A percentile compares a stretch with the other conserved stretches of the same genome.
Conservation (phyloP, 257 asterid genomes). For the Gentiana macrophylla region DNA sequence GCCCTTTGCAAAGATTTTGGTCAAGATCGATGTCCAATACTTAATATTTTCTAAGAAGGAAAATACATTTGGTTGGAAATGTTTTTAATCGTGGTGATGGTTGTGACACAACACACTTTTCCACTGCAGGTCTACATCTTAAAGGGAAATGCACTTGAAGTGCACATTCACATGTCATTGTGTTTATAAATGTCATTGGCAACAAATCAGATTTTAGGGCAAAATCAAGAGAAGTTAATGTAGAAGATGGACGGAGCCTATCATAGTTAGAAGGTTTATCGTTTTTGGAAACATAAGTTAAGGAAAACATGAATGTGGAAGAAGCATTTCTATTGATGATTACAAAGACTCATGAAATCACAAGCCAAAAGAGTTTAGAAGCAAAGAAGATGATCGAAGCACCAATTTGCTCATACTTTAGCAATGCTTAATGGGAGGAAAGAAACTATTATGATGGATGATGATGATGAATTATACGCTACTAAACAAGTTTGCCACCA, state of each 20-base stretch:
- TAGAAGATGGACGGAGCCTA: slow-evolving; percentile 62
- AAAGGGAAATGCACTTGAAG: too few relatives aligned
- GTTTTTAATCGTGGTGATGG: too few relatives aligned
- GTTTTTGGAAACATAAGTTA: slow-evolving; percentile 82
- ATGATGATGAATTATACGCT: slow-evolving; percentile 67
- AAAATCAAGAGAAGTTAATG: slow-evolving; percentile 40
- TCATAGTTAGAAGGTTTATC: slow-evolving; percentile 56
- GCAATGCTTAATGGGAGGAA: slow-evolving; percentile 32
- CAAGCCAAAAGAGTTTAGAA: slow-evolving; percentile 45
- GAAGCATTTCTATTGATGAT: slow-evolving; percentile 75
- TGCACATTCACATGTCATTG: too few relatives aligned
- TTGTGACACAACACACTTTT: too few relatives aligned
- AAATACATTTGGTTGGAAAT: too few relatives aligned
- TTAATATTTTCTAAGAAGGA: too few relatives aligned
- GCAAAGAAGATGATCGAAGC: too few relatives aligned
- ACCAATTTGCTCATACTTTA: slow-evolving; percentile 1
- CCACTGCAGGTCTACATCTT: too few relatives aligned
- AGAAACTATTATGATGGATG: slow-evolving; percentile 48
- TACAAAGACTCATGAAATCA: slow-evolving; percentile 42
- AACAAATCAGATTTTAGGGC: slow-evolving; percentile 53
- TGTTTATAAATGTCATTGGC: too few relatives aligned
- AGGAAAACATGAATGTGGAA: slow-evolving; percentile 72
- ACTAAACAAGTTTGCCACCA: slow-evolving; percentile 41
- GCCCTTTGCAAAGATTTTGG: too few relatives aligned
- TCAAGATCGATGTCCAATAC: too few relatives aligned